phyloP scores from a whole-genome alignment of 176 grass and related monocot species.

The Oryza officinalis region DNA sequence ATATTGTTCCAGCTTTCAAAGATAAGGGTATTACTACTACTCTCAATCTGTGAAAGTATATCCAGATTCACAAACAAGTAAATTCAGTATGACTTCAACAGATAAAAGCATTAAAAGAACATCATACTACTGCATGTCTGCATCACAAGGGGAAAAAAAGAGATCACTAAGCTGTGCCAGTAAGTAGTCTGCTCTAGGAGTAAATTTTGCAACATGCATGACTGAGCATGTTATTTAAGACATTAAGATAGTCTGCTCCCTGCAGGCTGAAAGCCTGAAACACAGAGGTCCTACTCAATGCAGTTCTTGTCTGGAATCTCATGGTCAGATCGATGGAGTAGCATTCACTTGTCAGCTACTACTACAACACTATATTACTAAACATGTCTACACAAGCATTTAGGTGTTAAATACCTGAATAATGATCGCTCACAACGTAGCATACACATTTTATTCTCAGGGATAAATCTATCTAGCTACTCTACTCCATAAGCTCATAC shows the following conservation, averaged over 20 bases:
- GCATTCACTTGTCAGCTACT: neutral
- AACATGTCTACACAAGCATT: neutral
- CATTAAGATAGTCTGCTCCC: neutral
- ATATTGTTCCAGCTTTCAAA: neutral
- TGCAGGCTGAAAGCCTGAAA: neutral
- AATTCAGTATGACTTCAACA: neutral
- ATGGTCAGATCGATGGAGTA: neutral
- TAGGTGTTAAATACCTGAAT: neutral
- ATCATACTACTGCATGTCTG: neutral
- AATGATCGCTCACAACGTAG: neutral
- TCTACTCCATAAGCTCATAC: neutral
- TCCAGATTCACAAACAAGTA: neutral
- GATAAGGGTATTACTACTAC: neutral
- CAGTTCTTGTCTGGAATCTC: conserved; percentile 31
- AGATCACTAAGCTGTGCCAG: neutral
- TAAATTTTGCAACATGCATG: conserved; percentile 6
- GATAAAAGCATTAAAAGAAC: neutral
- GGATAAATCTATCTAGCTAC: neutral
- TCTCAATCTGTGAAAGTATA: neutral
- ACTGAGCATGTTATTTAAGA: conserved; percentile 19
- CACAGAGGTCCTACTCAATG: conserved; percentile 3
- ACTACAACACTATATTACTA: neutral
- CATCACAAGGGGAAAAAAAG: neutral
- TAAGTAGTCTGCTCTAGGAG: neutral
- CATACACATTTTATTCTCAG: neutral